Evolutionary conservation across 2,329 filamentous ascomycete species (phyloP), one percentile per base, ranked within the genome.

Genomic region (Pyrenophora tritici-repentis): DNA sequence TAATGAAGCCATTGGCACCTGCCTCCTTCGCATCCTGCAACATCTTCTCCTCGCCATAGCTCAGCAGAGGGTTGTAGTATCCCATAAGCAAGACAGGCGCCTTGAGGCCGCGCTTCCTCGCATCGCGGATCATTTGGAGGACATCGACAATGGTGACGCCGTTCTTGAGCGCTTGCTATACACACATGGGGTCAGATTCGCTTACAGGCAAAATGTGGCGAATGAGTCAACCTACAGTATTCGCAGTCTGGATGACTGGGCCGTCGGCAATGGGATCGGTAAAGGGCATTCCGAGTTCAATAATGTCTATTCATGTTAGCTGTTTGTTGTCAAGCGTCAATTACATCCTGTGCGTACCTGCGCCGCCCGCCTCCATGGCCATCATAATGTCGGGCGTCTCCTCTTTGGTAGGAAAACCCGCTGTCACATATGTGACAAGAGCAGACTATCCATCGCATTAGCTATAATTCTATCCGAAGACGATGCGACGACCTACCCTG

Each of bases 191-290:
- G 58, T 68, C 47, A 69, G 61, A 52, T 24, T 4, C 20, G 14
- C 24, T 37, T 55, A 26, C 22, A 6, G 12, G 18, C 10, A 55
- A 43, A 17, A 18, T 29, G 63, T 65, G 55, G 58, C 57, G 58
- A 56, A 55, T 66, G 55, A 65, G 47, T 65, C 61, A 65, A 70
- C 75, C 67, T 78, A 86, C 86, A 34, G 91, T 97, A 77, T 99
- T 99, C 60, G 94, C 86, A 58, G 86, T 94, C 79, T 99, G 94
- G 62, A 99, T 97, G 4, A 92, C 97, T 31, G 94, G 94, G 22
- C 94, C 94, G 76, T 99, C 94, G 63, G 93, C 94, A 75, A 97
- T 97, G 51, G 94, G 94, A 74, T 99, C 94, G 67, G 93, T 97
- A 78, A 99, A 99, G 44, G 94, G 94, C 49, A 96, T 86, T 58